Percentiles rank a stretch among this genome's conserved stretches.
These are phyloP conservation scores for Suhomyces bokatorum DNA, from an alignment of 1,139 yeast species.

Conservation along the genomic window DNA sequence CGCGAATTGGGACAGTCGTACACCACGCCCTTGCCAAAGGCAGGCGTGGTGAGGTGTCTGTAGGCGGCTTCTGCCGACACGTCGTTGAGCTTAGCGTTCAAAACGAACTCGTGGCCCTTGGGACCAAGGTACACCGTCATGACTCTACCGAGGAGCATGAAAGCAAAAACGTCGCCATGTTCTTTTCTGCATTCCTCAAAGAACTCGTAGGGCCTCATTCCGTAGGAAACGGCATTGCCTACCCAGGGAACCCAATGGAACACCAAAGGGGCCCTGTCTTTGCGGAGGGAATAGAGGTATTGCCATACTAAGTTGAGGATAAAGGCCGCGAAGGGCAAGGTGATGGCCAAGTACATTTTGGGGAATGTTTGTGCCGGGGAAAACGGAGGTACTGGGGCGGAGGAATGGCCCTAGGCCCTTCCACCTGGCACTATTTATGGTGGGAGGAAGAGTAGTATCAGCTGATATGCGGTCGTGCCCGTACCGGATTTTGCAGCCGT, in stretches of 20 bases:
- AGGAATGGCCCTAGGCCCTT: not conserved
- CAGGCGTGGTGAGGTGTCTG: slow-evolving; percentile 92
- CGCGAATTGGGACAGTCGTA: slow-evolving; percentile 93
- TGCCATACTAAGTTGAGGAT: slow-evolving; percentile 69
- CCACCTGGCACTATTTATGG: slow-evolving; percentile 4
- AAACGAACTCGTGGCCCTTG: slow-evolving; percentile 93
- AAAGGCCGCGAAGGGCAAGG: slow-evolving; percentile 26
- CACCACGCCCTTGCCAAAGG: slow-evolving; percentile 93
- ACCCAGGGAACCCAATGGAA: slow-evolving; percentile 95
- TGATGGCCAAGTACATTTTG: slow-evolving; percentile 2
- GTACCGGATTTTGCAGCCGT: slow-evolving; percentile 8
- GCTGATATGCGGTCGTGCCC: slow-evolving; percentile 9
- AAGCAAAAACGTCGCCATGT: slow-evolving; percentile 91
- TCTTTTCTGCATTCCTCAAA: slow-evolving; percentile 74
- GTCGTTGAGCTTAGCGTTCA: slow-evolving; percentile 84
- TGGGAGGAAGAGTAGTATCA: slow-evolving; percentile 4
- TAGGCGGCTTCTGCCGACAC: slow-evolving; percentile 97
- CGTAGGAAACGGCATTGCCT: slow-evolving; percentile 85
- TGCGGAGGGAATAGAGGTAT: slow-evolving; percentile 63
- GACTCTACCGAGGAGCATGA: slow-evolving; percentile 79
- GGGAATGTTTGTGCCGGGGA: not conserved
- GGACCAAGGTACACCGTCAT: slow-evolving; percentile 98
- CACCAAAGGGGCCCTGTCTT: slow-evolving; percentile 84
- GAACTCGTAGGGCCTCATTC: slow-evolving; percentile 89
- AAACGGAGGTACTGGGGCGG: not conserved